phyloP scores from a whole-genome alignment of 1,284 basidiomycete species.

The Ustilago curta region DNA sequence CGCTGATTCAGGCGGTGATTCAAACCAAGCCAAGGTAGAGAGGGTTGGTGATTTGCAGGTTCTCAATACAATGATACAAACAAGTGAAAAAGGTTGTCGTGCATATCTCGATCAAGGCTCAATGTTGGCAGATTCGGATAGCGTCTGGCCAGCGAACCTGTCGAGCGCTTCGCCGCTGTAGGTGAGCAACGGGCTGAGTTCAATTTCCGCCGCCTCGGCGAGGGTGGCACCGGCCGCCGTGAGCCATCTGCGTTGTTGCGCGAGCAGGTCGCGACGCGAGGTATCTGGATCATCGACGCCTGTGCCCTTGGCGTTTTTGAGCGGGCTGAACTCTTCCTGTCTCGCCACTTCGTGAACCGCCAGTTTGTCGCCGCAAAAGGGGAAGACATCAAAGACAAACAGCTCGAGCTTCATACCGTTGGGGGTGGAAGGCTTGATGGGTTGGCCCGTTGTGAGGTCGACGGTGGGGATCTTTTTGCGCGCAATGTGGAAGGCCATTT shows the following conservation, averaged over 20 bases:
- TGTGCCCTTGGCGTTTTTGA: slow-evolving; percentile 96
- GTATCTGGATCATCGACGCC: slow-evolving; percentile 94
- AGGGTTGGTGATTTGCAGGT: too few species aligned
- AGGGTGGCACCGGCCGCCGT: slow-evolving; percentile 82
- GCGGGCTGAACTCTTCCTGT: slow-evolving; percentile 90
- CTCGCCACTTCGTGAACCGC: slow-evolving; percentile 90
- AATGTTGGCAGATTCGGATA: slow-evolving; percentile 70
- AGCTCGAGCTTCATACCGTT: slow-evolving; percentile 99
- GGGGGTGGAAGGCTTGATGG: slow-evolving; percentile 84
- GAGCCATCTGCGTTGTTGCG: slow-evolving; percentile 90
- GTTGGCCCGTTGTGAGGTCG: slow-evolving; percentile 70
- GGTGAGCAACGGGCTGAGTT: slow-evolving; percentile 86
- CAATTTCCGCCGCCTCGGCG: slow-evolving; percentile 80
- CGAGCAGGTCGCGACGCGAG: slow-evolving; percentile 86
- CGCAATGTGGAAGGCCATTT: slow-evolving; percentile 97
- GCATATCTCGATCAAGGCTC: slow-evolving; percentile 23
- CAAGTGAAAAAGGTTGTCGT: too few species aligned
- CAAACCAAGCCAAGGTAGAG: too few species aligned
- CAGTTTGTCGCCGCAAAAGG: slow-evolving; percentile 79
- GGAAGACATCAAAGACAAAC: slow-evolving; percentile 99
- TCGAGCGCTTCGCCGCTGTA: slow-evolving; percentile 94
- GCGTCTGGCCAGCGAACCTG: slow-evolving; percentile 80
- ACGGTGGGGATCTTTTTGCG: slow-evolving; percentile 95
- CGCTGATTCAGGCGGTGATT: too few species aligned
- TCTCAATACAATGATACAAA: too few species aligned